Evolutionary conservation across 345 rosid genomes (phyloP).

Genomic region (Punica granatum): DNA sequence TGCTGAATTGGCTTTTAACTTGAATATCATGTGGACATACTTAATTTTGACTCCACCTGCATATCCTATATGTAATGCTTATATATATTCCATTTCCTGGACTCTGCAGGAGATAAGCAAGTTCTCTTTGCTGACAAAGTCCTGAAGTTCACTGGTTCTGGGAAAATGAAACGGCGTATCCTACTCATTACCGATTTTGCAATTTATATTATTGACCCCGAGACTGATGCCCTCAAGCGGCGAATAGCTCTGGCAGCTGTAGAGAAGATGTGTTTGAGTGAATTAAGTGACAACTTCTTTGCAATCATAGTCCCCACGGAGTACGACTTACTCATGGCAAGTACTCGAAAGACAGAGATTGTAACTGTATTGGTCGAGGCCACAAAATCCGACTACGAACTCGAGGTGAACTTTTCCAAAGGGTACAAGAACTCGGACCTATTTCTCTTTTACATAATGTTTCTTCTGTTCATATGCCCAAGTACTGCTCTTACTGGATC

Average conservation of each 20-base stretch:
- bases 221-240: constrained; percentile 64
- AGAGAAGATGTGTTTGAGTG: constrained; percentile 76
- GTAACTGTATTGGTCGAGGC: constrained; percentile 76
- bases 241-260: constrained; percentile 75
- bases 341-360: constrained; percentile 85
- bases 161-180: constrained; percentile 77
- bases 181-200: constrained; percentile 69
- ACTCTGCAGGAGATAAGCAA: constrained; percentile 52
- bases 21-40: background rate
- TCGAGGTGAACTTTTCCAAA: constrained; percentile 74
- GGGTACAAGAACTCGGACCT: constrained; percentile 32
- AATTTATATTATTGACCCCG: constrained; percentile 76
- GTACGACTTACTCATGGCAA: constrained; percentile 90
- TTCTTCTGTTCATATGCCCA: background rate
- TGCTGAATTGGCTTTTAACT: background rate
- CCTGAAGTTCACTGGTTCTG: constrained; percentile 77
- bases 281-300: constrained; percentile 79
- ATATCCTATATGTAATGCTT: background rate
- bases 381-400: constrained; percentile 76
- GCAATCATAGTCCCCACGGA: constrained; percentile 80
- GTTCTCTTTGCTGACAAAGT: constrained; percentile 87
- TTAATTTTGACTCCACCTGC: background rate
- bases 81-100: background rate
- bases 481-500: background rate
- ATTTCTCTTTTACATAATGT: background rate